phyloP scores from a whole-genome alignment of 257 asterid species.

The Nicotiana attenuata region DNA sequence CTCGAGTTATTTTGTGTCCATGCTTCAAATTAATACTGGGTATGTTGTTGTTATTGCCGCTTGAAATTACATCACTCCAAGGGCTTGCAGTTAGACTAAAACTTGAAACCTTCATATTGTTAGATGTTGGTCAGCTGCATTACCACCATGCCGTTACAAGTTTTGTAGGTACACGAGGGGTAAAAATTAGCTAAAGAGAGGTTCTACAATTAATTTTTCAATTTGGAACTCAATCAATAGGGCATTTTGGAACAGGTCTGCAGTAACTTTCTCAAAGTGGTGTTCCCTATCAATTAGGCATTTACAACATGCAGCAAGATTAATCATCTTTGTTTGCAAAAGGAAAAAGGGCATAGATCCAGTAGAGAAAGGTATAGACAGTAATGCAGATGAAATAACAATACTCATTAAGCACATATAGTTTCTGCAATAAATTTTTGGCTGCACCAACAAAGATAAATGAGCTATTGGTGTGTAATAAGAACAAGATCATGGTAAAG shows the following conservation, averaged over 20 bases:
- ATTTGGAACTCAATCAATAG: background rate
- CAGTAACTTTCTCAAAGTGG: background rate
- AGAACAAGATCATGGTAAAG: background rate
- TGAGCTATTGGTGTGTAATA: background rate
- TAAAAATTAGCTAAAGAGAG: conserved; percentile 1
- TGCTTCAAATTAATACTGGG: too few species aligned
- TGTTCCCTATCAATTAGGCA: background rate
- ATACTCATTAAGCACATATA: background rate
- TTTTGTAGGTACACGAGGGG: background rate
- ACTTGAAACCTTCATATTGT: background rate
- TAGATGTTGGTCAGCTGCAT: conserved; percentile 1
- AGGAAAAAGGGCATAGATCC: background rate
- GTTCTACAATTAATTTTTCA: background rate
- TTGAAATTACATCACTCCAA: background rate
- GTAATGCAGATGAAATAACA: background rate
- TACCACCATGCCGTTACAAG: background rate
- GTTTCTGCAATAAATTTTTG: background rate
- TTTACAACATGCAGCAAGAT: background rate
- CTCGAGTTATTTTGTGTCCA: too few species aligned
- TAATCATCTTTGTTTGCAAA: background rate
- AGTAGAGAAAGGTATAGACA: background rate
- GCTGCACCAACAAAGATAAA: background rate
- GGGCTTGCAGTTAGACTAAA: background rate
- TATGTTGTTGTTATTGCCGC: too few species aligned
- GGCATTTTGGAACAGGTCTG: background rate